phyloP scores from a whole-genome alignment of 1,284 basidiomycete genomes.

The Pseudozyma thailandica region DNA sequence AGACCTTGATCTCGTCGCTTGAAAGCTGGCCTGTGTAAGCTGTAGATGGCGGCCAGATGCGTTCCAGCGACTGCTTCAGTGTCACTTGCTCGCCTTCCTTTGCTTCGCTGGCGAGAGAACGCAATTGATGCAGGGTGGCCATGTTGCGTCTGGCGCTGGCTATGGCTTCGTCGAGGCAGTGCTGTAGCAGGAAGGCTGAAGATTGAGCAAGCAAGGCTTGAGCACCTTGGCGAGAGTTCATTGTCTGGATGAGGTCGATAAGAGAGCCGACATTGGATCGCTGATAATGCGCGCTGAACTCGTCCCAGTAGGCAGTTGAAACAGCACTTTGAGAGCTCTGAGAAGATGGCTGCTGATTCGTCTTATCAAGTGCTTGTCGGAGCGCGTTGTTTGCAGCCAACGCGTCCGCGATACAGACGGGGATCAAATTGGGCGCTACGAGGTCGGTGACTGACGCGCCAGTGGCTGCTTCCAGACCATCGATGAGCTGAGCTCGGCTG shows the following conservation, averaged over 20 bases:
- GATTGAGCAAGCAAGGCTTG: conserved; percentile 25
- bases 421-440: conserved; percentile 16
- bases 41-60: conserved; percentile 36
- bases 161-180: conserved; percentile 38
- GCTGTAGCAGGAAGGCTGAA: conserved; percentile 33
- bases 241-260: conserved; percentile 14
- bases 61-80: conserved; percentile 31
- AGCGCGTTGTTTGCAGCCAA: conserved; percentile 30
- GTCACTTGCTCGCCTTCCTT: conserved; percentile 15
- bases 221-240: conserved; percentile 18
- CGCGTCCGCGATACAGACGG: conserved; percentile 28
- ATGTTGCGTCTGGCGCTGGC: conserved; percentile 24
- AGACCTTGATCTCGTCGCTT: conserved; percentile 26
- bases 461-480: conserved; percentile 28
- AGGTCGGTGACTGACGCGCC: conserved; percentile 25
- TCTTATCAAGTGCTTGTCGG: conserved; percentile 30
- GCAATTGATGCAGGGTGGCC: conserved; percentile 25
- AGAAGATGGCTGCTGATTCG: conserved; percentile 3
- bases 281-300: conserved; percentile 38
- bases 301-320: conserved; percentile 29
- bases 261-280: conserved; percentile 39
- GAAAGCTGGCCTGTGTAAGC: conserved; percentile 28
- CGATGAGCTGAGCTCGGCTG: conserved; percentile 5
- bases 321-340: background rate
- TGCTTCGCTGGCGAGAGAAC: conserved; percentile 19